A percentile compares a stretch with the other conserved stretches of the same genome.
Conservation (phyloP, 495 filamentous ascomycete species). For the Hypoxylon subgilvum region DNA sequence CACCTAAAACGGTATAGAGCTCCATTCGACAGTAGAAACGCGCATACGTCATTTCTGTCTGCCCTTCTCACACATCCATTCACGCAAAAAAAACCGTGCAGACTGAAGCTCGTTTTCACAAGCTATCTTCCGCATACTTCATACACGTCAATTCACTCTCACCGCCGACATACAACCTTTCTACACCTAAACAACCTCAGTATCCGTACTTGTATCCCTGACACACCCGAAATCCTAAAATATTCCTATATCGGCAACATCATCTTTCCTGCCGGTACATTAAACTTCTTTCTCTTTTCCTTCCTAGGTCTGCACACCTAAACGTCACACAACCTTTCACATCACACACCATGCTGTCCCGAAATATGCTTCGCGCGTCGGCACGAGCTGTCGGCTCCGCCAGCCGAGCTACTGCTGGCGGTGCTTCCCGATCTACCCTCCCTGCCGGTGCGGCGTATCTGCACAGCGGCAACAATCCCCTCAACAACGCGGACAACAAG, state of each 20-base stretch:
- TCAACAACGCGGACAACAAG: constrained; percentile 36
- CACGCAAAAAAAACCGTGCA: constrained; percentile 8
- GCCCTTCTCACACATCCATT: constrained; percentile 21
- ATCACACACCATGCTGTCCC: constrained; percentile 27
- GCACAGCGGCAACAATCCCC: constrained; percentile 39
- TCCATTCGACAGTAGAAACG: constrained; percentile 19
- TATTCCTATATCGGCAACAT: neutral
- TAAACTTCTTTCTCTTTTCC: constrained; percentile 2
- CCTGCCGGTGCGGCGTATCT: constrained; percentile 27
- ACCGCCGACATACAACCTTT: constrained; percentile 5
- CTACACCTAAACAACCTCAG: constrained; percentile 3
- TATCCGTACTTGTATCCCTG: neutral
- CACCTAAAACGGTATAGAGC: constrained; percentile 33
- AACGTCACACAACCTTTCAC: neutral
- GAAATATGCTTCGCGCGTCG: constrained; percentile 30
- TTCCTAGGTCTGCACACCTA: neutral
- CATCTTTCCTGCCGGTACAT: neutral
- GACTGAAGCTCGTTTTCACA: constrained; percentile 22
- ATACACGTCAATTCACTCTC: neutral
- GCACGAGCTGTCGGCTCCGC: constrained; percentile 26
- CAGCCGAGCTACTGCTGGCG: constrained; percentile 20
- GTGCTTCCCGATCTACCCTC: constrained; percentile 28
- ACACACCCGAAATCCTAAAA: neutral
- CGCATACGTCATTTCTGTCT: constrained; percentile 35
- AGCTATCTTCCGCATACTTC: no score